Evolutionary conservation across 257 asterid genomes (phyloP), one percentile per base, ranked within the genome.

Genomic region (Schizonepeta tenuifolia): DNA sequence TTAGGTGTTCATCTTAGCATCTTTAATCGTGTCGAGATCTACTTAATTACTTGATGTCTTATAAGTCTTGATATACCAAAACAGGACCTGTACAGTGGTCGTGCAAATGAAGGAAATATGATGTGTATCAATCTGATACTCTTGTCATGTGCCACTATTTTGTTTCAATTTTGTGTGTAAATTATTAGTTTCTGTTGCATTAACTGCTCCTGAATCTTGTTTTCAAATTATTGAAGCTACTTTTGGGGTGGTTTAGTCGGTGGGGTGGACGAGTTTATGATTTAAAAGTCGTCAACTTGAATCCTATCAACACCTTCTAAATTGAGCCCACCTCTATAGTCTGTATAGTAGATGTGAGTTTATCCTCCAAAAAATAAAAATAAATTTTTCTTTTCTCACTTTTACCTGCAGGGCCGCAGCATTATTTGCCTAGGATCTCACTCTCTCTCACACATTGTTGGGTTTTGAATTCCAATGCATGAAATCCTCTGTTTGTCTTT

Each of bases 61-160:
- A 55, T 56, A 65, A 59, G 58, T 50, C 21, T 41, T 22, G 13
- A 44, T 65, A 78, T 63, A 65, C 77, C 70, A 36, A 71, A 49
- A 60, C 70, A 3, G 69, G 62, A 66, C 73, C 56, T 82, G 87
- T 82, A 78, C 82, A 81, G 80, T 60, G 62, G 67, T 67, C 43
- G 63, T 71, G 74, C 71, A n/a, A 58, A 65, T 72, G 83, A 77
- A 76, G 81, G 80, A 65, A 75, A 74, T 73, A 47, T 61, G 78
- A 70, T 73, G 40, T 57, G 54, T 50, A 10, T 66, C 33, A 38
- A 24, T 69, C 75, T 35, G 59, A 44, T 67, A 47, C 57, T 49
- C 9, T 72, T 47, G 14, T 66, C 7, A 17, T 17, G 36, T 66
- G 18, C 53, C 14, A 18, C 63, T 22, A 21, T 22, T 59, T 69